phyloP scores from a whole-genome alignment of 352 stramenopile species.

The Phytophthora lateralis region DNA sequence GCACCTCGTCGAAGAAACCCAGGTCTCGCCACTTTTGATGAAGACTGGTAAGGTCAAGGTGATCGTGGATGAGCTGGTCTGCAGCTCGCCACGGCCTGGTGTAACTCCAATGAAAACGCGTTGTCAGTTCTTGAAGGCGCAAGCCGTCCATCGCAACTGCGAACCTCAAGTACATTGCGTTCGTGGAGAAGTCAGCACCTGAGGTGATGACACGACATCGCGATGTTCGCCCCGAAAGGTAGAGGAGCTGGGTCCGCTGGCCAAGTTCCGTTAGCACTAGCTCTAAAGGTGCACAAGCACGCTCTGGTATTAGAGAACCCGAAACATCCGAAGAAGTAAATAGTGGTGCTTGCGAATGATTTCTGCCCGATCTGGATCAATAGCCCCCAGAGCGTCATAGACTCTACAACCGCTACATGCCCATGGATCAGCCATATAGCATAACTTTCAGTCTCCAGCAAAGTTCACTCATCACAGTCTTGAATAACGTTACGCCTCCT shows the following conservation, averaged over 20 bases:
- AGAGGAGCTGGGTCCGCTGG: slow-evolving; percentile 18
- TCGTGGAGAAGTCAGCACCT: slow-evolving; percentile 53
- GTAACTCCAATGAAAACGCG: slow-evolving; percentile 54
- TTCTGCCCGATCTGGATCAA: too few species aligned
- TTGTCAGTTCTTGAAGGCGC: too few species aligned
- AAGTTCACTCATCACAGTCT: background rate
- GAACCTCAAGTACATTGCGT: slow-evolving; percentile 37
- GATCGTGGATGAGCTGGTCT: too few species aligned
- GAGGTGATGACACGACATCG: slow-evolving; percentile 62
- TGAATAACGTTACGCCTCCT: slow-evolving; percentile 1
- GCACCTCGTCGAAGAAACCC: slow-evolving; percentile 30
- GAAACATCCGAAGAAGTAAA: too few species aligned
- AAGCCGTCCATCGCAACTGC: slow-evolving; percentile 28
- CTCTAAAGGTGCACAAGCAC: slow-evolving; percentile 9
- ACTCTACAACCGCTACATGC: too few species aligned
- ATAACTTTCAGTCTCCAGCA: too few species aligned
- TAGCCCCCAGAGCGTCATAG: too few species aligned
- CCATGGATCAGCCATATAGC: too few species aligned
- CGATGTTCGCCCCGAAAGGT: slow-evolving; percentile 18
- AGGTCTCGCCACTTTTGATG: slow-evolving; percentile 37
- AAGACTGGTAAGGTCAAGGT: too few species aligned
- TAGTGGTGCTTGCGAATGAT: too few species aligned
- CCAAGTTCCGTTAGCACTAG: slow-evolving; percentile 13
- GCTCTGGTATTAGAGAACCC: too few species aligned
- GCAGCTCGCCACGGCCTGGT: too few species aligned